Base-by-base conservation (phyloP, 176 grass and related monocot species). In the Zea luxurians region DNA sequence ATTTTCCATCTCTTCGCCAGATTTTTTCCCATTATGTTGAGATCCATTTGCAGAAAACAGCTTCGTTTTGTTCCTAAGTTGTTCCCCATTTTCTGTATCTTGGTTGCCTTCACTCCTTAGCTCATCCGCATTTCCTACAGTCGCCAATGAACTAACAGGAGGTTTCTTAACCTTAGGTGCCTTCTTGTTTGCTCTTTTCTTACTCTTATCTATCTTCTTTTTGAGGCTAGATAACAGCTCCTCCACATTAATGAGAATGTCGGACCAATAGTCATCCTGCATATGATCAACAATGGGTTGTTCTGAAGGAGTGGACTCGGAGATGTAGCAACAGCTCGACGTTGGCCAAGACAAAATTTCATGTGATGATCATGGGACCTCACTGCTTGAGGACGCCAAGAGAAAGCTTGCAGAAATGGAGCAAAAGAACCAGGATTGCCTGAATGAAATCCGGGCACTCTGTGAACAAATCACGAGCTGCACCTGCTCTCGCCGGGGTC, bases 191-290 rank as follows among this genome's bases (percentile, higher is more conserved):
- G 53, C 61, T 77, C 44, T 90, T 64, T 40, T 85, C 48, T 71
- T 69, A 43, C 68, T 73, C 68, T 71, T 82, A 62, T 36, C 68
- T 85, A 84, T 91, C 73, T 81, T 88, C 77, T 74, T 97, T 76
- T 40, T 82, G 49, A 68, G 68, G 41, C 70, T 78, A 50, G 84
- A 78, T 36, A 78, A 44, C 15, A 74, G 77, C 89, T 88, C 83
- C 44, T 94, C 86, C 64, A 81, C 82, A 64, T 84, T 76, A 44
- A 89, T 77, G 53, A 91, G 81, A 80, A 91, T 73, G 87, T 91
- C 88, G n/a, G 88, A 66, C 88, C 88, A 91, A 85, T 87, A 89
- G 6, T 90, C 77, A 13, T 93, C 88, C 58, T 82, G 79, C 80
- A 88, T 83, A 63, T 90, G 78, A 50, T 87, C 77, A 74, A 62